Conservation (phyloP, 2,329 filamentous ascomycete genomes). For the Graphilbum fragrans region DNA sequence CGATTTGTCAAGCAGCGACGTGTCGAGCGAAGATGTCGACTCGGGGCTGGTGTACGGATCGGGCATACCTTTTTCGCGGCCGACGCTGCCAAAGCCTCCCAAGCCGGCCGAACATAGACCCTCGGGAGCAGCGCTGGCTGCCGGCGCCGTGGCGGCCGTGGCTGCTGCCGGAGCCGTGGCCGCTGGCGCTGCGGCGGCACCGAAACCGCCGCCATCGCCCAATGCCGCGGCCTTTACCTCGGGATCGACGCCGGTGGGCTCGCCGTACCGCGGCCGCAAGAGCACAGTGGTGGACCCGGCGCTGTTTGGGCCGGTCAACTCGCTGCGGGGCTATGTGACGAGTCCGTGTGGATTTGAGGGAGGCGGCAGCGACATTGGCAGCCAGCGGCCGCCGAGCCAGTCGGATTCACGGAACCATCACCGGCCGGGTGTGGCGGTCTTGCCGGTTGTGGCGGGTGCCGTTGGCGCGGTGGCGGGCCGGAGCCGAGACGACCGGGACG, state of each 20-base stretch:
- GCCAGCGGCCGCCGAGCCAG: conserved; percentile 9
- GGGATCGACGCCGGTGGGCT: not conserved
- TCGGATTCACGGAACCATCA: conserved; percentile 5
- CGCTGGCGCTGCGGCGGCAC: not conserved
- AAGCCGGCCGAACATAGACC: not conserved
- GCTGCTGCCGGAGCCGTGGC: not conserved
- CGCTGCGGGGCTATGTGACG: conserved; percentile 42
- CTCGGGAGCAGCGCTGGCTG: not conserved
- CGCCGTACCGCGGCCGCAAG: conserved; percentile 17
- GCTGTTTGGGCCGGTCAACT: conserved; percentile 49
- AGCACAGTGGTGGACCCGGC: conserved; percentile 43
- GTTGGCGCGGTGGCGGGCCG: too few species aligned
- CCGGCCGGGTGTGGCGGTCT: not conserved
- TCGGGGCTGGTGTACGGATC: conserved; percentile 32
- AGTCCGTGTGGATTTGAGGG: conserved; percentile 43
- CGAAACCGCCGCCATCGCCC: not conserved
- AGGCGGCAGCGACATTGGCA: not conserved
- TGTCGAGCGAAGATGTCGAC: conserved; percentile 15
- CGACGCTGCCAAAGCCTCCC: not conserved
- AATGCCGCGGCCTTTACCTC: not conserved
- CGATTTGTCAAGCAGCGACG: conserved; percentile 12
- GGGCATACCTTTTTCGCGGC: conserved; percentile 11
- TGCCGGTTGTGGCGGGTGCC: not conserved
- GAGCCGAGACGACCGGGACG: not conserved
- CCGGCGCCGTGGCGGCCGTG: not conserved